phyloP scores from a whole-genome alignment of 164 flowering plant species.

The Piper betle region DNA sequence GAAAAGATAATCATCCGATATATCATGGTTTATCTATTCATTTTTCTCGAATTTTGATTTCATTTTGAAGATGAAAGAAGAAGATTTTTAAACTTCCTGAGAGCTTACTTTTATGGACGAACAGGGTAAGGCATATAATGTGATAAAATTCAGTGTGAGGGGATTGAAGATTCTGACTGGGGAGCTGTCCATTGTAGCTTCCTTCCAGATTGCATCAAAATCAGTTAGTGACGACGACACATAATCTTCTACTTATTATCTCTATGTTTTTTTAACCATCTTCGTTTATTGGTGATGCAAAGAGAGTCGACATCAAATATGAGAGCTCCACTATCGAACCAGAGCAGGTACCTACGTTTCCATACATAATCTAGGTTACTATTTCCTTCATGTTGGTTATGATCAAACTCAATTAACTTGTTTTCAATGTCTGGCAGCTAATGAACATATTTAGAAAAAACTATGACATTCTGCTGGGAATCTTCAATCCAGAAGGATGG shows the following conservation, averaged over 20 bases:
- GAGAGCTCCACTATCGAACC: constrained; percentile 57
- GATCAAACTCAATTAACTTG: neutral
- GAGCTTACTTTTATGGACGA: constrained; percentile 20
- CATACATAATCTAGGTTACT: neutral
- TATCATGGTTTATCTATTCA: neutral
- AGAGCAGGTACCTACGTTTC: constrained; percentile 41
- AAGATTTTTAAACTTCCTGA: neutral
- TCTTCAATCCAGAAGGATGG: constrained; percentile 97
- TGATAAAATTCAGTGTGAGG: constrained; percentile 18
- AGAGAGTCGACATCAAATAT: constrained; percentile 72
- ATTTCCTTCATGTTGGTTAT: neutral
- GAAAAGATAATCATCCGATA: neutral
- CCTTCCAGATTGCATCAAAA: constrained; percentile 22
- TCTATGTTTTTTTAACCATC: neutral
- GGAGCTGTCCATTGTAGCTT: constrained; percentile 18
- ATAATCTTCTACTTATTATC: neutral
- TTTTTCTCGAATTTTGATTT: no score
- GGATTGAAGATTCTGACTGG: constrained; percentile 22
- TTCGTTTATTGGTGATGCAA: constrained; percentile 7
- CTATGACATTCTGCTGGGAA: constrained; percentile 57
- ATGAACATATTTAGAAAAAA: constrained; percentile 72
- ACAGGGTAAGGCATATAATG: constrained; percentile 76
- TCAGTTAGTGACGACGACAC: constrained; percentile 8
- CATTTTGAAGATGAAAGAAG: neutral
- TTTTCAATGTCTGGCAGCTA: constrained; percentile 23